A percentile compares a stretch with the other conserved stretches of the same genome.
Evolutionary conservation across 2,329 filamentous ascomycete species (phyloP).

Genomic region (Lecanosticta acicola): DNA sequence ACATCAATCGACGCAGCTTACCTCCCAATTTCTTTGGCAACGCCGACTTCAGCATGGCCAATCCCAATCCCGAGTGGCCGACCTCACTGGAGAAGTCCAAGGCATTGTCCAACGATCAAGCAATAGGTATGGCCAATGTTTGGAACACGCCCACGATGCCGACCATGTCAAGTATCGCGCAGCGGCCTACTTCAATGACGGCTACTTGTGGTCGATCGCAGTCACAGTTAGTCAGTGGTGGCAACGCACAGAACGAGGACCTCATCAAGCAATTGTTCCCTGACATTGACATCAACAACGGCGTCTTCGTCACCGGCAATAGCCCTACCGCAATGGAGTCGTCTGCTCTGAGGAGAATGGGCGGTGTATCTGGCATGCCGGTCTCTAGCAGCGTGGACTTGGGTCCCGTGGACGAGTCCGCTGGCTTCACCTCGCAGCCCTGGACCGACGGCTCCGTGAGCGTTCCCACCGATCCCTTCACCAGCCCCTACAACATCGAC

Average conservation of each 20-base stretch:
- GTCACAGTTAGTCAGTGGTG: constrained; percentile 27
- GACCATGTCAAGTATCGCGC: constrained; percentile 10
- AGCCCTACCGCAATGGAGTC: constrained; percentile 9
- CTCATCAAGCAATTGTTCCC: constrained; percentile 31
- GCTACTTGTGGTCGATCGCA: constrained; percentile 19
- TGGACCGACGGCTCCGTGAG: constrained; percentile 32
- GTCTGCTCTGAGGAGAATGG: constrained; percentile 7
- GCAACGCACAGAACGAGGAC: constrained; percentile 27
- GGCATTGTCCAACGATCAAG: constrained; percentile 6
- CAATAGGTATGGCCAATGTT: constrained; percentile 13
- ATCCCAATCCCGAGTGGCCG: constrained; percentile 19
- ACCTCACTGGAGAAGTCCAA: constrained; percentile 16
- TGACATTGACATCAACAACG: constrained; percentile 26
- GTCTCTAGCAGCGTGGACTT: constrained; percentile 6
- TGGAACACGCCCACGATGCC: constrained; percentile 24
- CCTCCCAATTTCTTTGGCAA: constrained; percentile 31
- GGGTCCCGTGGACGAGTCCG: constrained; percentile 17
- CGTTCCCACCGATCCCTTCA: constrained; percentile 28
- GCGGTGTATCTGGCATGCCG: constrained; percentile 5
- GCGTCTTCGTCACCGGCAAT: constrained; percentile 12
- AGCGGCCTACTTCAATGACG: constrained; percentile 10
- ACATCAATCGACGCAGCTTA: constrained; percentile 29
- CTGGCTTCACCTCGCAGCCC: constrained; percentile 26
- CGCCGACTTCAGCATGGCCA: constrained; percentile 18
- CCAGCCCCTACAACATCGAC: constrained; percentile 25